phyloP scores from a whole-genome alignment of 768 basidiomycete genomes.

The Calocybe cyanea region DNA sequence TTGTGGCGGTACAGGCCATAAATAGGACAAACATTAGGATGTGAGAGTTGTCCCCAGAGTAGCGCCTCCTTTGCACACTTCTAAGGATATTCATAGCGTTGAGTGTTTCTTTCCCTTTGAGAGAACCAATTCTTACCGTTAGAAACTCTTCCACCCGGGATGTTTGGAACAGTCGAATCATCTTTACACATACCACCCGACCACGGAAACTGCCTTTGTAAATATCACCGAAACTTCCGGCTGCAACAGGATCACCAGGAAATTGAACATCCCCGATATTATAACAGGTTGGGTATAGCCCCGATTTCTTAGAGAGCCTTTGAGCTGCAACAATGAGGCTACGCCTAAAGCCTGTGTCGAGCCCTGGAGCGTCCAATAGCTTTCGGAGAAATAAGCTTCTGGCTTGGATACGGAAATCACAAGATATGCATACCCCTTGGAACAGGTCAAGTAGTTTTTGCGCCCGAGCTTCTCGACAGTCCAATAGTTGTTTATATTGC shows the following conservation, averaged over 20 bases:
- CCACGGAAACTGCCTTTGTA: constrained; percentile 5
- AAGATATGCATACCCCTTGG: constrained; percentile 7
- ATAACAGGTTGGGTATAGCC: background rate
- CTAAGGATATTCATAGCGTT: background rate
- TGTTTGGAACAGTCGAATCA: constrained; percentile 6
- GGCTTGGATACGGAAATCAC: too few species aligned
- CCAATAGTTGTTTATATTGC: background rate
- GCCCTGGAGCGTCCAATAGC: background rate
- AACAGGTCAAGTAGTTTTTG: background rate
- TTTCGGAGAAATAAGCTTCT: background rate
- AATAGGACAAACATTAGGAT: constrained; percentile 6
- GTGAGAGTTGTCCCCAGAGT: constrained; percentile 7
- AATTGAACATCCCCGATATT: background rate
- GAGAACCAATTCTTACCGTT: background rate
- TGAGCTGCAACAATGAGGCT: background rate
- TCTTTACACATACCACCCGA: constrained; percentile 3
- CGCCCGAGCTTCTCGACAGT: background rate
- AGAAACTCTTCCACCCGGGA: constrained; percentile 1
- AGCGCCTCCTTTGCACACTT: constrained; percentile 2
- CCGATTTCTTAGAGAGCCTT: background rate
- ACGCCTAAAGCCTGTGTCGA: background rate
- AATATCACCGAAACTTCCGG: constrained; percentile 7
- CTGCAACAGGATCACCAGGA: background rate
- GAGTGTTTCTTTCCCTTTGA: background rate
- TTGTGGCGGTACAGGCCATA: constrained; percentile 3